phyloP scores from a whole-genome alignment of 495 filamentous ascomycete species.

The Penicillium waksmanii region DNA sequence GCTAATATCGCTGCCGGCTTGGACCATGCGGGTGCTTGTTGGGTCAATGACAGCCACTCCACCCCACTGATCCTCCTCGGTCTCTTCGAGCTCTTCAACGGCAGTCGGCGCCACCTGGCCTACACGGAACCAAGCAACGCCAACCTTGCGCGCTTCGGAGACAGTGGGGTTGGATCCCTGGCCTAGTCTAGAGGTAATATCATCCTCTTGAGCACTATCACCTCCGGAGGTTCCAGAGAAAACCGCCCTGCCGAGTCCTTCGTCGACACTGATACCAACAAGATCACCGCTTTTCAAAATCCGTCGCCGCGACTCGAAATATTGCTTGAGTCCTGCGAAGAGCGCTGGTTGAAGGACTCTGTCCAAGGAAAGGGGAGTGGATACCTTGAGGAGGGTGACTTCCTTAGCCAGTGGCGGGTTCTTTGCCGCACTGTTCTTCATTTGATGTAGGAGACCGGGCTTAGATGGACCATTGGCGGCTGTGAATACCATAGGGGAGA shows the following conservation, averaged over 20 bases:
- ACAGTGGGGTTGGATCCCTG: constrained; percentile 31
- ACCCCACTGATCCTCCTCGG: constrained; percentile 74
- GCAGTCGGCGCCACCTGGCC: constrained; percentile 65
- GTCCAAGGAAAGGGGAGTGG: constrained; percentile 86
- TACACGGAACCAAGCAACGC: constrained; percentile 88
- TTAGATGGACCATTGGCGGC: constrained; percentile 37
- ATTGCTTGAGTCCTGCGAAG: constrained; percentile 79
- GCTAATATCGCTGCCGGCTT: constrained; percentile 80
- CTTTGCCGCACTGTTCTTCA: constrained; percentile 55
- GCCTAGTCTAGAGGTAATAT: constrained; percentile 56
- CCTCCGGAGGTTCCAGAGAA: constrained; percentile 60
- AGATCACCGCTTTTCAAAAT: constrained; percentile 85
- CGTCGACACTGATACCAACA: constrained; percentile 84
- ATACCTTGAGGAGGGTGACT: constrained; percentile 85
- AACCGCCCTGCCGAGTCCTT: constrained; percentile 73
- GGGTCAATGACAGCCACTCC: constrained; percentile 83
- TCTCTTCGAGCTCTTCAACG: constrained; percentile 60
- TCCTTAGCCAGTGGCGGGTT: constrained; percentile 86
- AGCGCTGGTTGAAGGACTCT: constrained; percentile 79
- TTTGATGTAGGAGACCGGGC: constrained; percentile 40
- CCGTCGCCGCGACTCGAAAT: constrained; percentile 78
- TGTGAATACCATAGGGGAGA: constrained; percentile 64
- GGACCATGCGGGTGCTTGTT: constrained; percentile 80
- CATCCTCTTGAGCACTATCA: constrained; percentile 69
- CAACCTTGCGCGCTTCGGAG: constrained; percentile 45